Conservation (phyloP, 495 filamentous ascomycete species). For the Penicillium lividum region DNA sequence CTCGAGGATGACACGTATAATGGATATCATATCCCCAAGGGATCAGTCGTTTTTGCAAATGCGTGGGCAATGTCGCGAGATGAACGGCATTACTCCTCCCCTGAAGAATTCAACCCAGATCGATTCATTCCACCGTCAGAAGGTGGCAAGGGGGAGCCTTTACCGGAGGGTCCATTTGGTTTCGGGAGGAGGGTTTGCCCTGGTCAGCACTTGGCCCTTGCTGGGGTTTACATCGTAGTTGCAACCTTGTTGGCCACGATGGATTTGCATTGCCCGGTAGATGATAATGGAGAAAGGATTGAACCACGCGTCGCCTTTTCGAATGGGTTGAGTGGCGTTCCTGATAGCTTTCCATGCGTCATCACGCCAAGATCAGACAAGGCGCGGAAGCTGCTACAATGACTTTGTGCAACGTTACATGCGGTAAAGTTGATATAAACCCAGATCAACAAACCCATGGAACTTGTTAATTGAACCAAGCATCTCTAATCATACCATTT, state of each 20-base stretch:
- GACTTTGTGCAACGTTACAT: not conserved
- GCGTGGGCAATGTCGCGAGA: conserved; percentile 48
- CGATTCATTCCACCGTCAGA: conserved; percentile 42
- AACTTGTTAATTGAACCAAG: too few species aligned
- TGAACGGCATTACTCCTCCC: conserved; percentile 37
- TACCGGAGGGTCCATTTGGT: conserved; percentile 53
- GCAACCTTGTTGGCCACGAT: conserved; percentile 21
- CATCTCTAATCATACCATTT: too few species aligned
- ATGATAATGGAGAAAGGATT: conserved; percentile 15
- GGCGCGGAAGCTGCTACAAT: not conserved
- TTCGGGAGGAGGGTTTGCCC: conserved; percentile 43
- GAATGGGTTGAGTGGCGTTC: conserved; percentile 24
- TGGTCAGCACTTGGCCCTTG: conserved; percentile 21
- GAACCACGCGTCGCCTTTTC: conserved; percentile 16
- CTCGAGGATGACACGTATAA: conserved; percentile 52
- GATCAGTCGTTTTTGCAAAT: conserved; percentile 42
- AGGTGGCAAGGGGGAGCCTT: conserved; percentile 50
- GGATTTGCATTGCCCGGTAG: conserved; percentile 18
- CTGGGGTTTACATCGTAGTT: conserved; percentile 22
- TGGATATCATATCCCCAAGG: conserved; percentile 50
- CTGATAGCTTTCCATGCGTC: conserved; percentile 20
- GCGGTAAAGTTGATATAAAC: too few species aligned
- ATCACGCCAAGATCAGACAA: conserved; percentile 13
- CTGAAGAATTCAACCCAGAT: conserved; percentile 42
- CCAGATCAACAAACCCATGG: too few species aligned